Conservation (phyloP, 306 rosid genomes). For the Bauhinia variegata region DNA sequence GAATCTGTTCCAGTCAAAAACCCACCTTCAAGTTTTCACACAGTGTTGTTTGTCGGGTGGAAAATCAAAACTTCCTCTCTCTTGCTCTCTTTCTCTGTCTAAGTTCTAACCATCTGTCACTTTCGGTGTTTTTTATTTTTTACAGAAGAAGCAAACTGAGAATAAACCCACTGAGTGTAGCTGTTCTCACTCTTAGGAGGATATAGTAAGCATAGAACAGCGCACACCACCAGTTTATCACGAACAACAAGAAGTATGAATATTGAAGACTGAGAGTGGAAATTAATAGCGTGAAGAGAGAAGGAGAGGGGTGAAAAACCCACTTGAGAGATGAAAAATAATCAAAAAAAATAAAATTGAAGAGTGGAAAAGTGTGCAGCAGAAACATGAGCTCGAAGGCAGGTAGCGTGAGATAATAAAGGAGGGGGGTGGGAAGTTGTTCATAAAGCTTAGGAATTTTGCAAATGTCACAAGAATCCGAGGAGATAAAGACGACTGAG, state of each 20-base stretch:
- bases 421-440: slow-evolving; percentile 42
- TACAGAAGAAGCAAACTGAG: slow-evolving; percentile 55
- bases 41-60: slow-evolving; percentile 77
- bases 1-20: slow-evolving; percentile 58
- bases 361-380: slow-evolving; percentile 19
- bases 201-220: slow-evolving; percentile 30
- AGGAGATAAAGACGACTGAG: slow-evolving; percentile 79
- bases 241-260: slow-evolving; percentile 22
- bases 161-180: slow-evolving; percentile 40
- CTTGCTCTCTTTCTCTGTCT: slow-evolving; percentile 32
- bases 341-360: slow-evolving; percentile 31
- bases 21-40: slow-evolving; percentile 58
- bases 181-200: slow-evolving; percentile 30
- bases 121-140: slow-evolving; percentile 57
- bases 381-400: slow-evolving; percentile 52
- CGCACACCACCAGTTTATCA: slow-evolving; percentile 21
- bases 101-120: slow-evolving; percentile 54
- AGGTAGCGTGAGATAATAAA: slow-evolving; percentile 52
- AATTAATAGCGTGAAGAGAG: not conserved
- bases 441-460: slow-evolving; percentile 58
- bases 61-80: slow-evolving; percentile 38
- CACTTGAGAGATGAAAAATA: slow-evolving; percentile 32
- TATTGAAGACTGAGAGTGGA: slow-evolving; percentile 11
- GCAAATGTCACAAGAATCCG: slow-evolving; percentile 91
- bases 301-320: not conserved